phyloP scores from a whole-genome alignment of 345 rosid species.

The Corymbia maculata region DNA sequence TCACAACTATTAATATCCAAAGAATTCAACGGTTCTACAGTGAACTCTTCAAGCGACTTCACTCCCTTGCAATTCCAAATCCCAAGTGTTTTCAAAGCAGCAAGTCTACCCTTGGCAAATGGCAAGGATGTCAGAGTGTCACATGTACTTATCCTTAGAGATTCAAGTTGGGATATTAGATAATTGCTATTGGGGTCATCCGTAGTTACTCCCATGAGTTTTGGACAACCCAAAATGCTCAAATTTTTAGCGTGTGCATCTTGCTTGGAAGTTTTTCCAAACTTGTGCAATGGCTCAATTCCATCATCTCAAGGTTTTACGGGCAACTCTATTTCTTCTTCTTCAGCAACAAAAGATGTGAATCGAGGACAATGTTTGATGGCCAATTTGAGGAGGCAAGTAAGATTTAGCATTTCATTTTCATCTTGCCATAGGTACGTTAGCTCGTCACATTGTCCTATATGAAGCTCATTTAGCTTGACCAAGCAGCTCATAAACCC shows the following conservation, averaged over 20 bases:
- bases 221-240: not conserved
- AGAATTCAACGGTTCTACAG: too few relatives aligned
- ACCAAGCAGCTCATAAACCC: not conserved
- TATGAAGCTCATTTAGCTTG: not conserved
- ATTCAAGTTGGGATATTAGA: not conserved
- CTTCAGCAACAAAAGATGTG: not conserved
- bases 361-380: not conserved
- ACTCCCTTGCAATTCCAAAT: too few relatives aligned
- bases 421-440: not conserved
- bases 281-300: not conserved
- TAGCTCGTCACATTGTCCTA: accelerated
- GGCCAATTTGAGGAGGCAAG: not conserved
- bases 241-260: not conserved
- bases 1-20: too few relatives aligned
- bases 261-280: not conserved
- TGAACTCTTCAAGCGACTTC: too few relatives aligned
- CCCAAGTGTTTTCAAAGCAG: too few relatives aligned
- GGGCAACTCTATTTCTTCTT: not conserved
- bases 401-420: accelerated
- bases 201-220: too few relatives aligned
- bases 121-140: not conserved
- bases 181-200: accelerated
- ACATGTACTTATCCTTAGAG: not conserved
- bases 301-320: not conserved
- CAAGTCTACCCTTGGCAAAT: not conserved